Evolutionary conservation across 2,329 filamentous ascomycete genomes (phyloP), one percentile per base, ranked within the genome.

Genomic region (Trematosphaeria pertusa): DNA sequence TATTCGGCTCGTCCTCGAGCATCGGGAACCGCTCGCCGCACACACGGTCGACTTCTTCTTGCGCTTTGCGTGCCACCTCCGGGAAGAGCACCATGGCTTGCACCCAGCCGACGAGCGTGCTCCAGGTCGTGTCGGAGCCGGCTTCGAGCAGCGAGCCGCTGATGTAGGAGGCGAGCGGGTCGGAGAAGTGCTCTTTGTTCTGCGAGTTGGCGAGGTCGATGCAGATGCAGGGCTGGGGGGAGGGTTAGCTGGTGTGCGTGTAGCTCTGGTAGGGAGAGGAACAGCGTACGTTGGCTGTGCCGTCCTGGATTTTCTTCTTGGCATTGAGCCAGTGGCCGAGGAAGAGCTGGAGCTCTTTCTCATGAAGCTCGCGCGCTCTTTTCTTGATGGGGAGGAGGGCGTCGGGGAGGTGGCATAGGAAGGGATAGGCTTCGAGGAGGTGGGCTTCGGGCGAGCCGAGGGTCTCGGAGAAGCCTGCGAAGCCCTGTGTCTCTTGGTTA

Each of bases 371-470:
- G 42, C 71, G 75, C 0, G 75, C 77, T 19, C 75, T 67, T 19
- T 55, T 61, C 17, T 69, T 67, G 17, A 67, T 55, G 0, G 78
- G 75, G n/a, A 61, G 11, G 0, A 54, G 43, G 11, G 43, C 46
- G 10, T 55, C 56, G 2, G 64, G 62, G 5, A 84, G 65, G 2
- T 51, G 46, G 14, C 76, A 69, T 1, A 82, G 52, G 0, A 76
- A 41, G 0, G 80, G 79, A 43, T 73, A 81, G 12, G 75, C 62
- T 47, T 81, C 78, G 3, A 80, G 59, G 1, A 81, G 46, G 0
- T 73, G 72, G 0, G 78, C 76, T 0, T 67, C 65, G 4, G 73
- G 66, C 11, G 73, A 72, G 49, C 73, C 71, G 40, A 70, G 73
- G 33, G 78, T 59, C n/a, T 70, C 64, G 10, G 71, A 67, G 30